Percentiles rank a stretch among this genome's conserved stretches.
phyloP scores from a whole-genome alignment of 2,329 filamentous ascomycete species.

The Trichoderma pleuroti region DNA sequence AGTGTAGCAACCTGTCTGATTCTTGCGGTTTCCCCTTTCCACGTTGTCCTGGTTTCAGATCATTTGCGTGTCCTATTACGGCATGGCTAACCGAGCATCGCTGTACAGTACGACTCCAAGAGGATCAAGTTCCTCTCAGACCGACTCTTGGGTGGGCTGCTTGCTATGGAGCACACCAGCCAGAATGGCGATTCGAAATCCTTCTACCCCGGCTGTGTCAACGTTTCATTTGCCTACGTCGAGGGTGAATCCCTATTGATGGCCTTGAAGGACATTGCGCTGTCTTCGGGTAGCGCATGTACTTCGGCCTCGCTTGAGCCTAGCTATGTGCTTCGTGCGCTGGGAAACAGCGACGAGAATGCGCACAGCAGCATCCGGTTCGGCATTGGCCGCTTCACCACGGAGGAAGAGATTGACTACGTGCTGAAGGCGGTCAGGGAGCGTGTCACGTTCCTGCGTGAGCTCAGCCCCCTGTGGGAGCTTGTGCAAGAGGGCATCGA shows the following conservation, averaged over 20 bases:
- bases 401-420: conserved; percentile 93
- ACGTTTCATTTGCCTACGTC: conserved; percentile 97
- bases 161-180: conserved; percentile 85
- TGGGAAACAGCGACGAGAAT: conserved; percentile 95
- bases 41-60: background rate
- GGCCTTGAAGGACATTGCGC: conserved; percentile 95
- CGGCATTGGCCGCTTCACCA: conserved; percentile 95
- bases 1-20: conserved; percentile 67
- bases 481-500: conserved; percentile 96
- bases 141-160: conserved; percentile 74
- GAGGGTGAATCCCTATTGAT: conserved; percentile 97
- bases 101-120: conserved; percentile 80
- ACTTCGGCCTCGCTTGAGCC: conserved; percentile 96
- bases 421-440: conserved; percentile 91
- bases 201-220: conserved; percentile 96
- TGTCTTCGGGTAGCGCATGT: conserved; percentile 95
- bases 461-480: conserved; percentile 95
- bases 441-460: conserved; percentile 86
- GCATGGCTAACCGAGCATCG: conserved; percentile 18
- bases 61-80: background rate
- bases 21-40: conserved; percentile 1
- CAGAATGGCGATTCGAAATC: conserved; percentile 80
- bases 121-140: conserved; percentile 81
- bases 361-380: conserved; percentile 98
- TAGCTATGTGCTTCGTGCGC: conserved; percentile 88